Evolutionary conservation across 108 stramenopile genomes (phyloP), one percentile per base, ranked within the genome.

Genomic region (Pseudonitzschia multistriata): DNA sequence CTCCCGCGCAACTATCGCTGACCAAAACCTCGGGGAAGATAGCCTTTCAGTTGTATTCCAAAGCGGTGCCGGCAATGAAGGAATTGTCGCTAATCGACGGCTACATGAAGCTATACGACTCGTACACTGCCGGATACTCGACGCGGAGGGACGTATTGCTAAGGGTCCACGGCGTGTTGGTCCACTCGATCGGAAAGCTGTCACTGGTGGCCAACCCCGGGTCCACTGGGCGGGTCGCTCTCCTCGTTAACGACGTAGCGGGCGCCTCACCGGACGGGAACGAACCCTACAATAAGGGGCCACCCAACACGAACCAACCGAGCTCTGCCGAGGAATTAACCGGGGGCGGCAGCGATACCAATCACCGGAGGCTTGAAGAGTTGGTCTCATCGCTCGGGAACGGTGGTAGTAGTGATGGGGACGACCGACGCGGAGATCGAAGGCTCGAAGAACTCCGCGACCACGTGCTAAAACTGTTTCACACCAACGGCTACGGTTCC

Each of bases 81-180:
- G 85, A 93, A 74, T n/a, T 94, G 2, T 78, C 76, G 31, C 71
- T 91, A 8, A 84, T 94, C n/a, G 93, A 91, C 77, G 93, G 93
- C 2, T 80, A 87, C 37, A 76, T 91, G 28, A 91, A 88, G 69
- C 71, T 94, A 0, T 94, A 86, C 53, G 85, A 90, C 68, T 80
- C 85, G 3, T 78, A 72, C 36, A 81, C 80, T 28, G 62, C 52
- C 2, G 81, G 86, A 21, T 90, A 85, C 54, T 85, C 88, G 6
- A 84, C 90, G 5, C 57, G 81, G 52, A 66, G 80, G 47, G 88
- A 88, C 25, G 70, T 88, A 30, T 70, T 90, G 40, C 28, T 94
- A 29, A 67, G 90, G 21, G 89, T 90, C 27, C 66, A 79, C 14
- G 93, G 93, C 19, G 83, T 94, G 17, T 60, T 90, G 39, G 76